Conservation (phyloP, 768 basidiomycete genomes). For the Steccherinum ochraceum region DNA sequence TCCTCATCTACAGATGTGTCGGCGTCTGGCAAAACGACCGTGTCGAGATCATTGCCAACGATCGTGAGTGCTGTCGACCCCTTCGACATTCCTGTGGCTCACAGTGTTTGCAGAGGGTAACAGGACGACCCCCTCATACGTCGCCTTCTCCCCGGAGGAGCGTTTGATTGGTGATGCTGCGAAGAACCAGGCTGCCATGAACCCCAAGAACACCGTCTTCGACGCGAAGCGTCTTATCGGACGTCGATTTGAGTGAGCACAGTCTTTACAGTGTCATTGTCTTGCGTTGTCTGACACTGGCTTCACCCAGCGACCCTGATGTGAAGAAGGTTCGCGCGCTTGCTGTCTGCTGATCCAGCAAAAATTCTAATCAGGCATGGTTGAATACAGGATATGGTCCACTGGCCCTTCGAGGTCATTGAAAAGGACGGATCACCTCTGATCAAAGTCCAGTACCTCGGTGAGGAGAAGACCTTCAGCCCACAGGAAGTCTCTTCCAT, state of each 20-base stretch:
- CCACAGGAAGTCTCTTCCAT: slow-evolving; percentile 99
- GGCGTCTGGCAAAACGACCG: slow-evolving; percentile 33
- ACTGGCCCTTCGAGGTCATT: slow-evolving; percentile 97
- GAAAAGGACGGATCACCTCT: slow-evolving; percentile 96
- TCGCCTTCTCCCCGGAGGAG: slow-evolving; percentile 95
- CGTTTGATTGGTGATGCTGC: slow-evolving; percentile 98
- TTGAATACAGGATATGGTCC: slow-evolving; percentile 70
- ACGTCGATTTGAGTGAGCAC: slow-evolving; percentile 83
- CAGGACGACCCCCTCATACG: slow-evolving; percentile 98
- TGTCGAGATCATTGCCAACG: slow-evolving; percentile 58
- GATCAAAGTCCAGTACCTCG: slow-evolving; percentile 94
- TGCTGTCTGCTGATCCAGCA: background rate
- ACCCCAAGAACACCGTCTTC: slow-evolving; percentile 98
- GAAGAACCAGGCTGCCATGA: slow-evolving; percentile 99
- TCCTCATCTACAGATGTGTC: slow-evolving; percentile 62
- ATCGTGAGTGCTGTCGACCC: slow-evolving; percentile 52
- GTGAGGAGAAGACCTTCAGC: slow-evolving; percentile 92
- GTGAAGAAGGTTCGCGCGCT: slow-evolving; percentile 67
- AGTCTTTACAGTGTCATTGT: background rate
- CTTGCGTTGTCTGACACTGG: slow-evolving; percentile 8
- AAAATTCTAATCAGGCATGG: slow-evolving; percentile 2
- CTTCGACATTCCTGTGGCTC: slow-evolving; percentile 1
- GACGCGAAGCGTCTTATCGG: slow-evolving; percentile 99
- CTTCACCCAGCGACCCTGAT: slow-evolving; percentile 69
- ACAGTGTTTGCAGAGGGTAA: slow-evolving; percentile 70